These are phyloP conservation scores for Colletotrichum spaethianum DNA, from an alignment of 2,329 filamentous ascomycete genomes.

Conservation along the genomic window DNA sequence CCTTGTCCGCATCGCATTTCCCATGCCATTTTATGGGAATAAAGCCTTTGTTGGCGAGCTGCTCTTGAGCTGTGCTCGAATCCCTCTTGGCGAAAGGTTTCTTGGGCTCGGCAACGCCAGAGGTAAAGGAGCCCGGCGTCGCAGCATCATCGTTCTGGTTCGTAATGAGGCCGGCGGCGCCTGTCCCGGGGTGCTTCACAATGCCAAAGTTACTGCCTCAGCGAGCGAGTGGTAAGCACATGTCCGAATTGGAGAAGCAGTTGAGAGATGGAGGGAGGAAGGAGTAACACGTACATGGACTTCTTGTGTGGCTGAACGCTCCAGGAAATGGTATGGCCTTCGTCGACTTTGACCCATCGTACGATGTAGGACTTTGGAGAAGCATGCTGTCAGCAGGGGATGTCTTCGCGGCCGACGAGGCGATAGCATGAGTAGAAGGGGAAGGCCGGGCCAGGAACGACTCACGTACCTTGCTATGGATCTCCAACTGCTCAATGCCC, in stretches of 20 bases:
- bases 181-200: conserved; percentile 93
- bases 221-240: conserved; percentile 27
- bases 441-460: conserved; percentile 6
- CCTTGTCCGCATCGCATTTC: conserved; percentile 96
- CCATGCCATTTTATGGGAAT: conserved; percentile 87
- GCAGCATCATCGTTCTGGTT: conserved; percentile 60
- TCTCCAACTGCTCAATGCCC: conserved; percentile 95
- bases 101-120: conserved; percentile 60
- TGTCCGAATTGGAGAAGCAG: conserved; percentile 1
- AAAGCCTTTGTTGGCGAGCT: conserved; percentile 77
- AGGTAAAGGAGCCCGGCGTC: conserved; percentile 62
- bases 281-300: conserved; percentile 75
- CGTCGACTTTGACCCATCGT: conserved; percentile 93
- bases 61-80: conserved; percentile 71
- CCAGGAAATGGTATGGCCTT: conserved; percentile 95
- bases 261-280: conserved; percentile 6
- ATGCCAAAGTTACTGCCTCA: conserved; percentile 87
- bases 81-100: conserved; percentile 70
- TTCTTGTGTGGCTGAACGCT: conserved; percentile 98
- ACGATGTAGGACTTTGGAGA: conserved; percentile 89
- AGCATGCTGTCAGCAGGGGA: conserved; percentile 32
- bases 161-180: conserved; percentile 64
- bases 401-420: neutral
- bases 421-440: conserved; percentile 21
- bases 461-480: conserved; percentile 90